phyloP scores from a whole-genome alignment of 2,329 filamentous ascomycete species.

The Epichloe sp. region DNA sequence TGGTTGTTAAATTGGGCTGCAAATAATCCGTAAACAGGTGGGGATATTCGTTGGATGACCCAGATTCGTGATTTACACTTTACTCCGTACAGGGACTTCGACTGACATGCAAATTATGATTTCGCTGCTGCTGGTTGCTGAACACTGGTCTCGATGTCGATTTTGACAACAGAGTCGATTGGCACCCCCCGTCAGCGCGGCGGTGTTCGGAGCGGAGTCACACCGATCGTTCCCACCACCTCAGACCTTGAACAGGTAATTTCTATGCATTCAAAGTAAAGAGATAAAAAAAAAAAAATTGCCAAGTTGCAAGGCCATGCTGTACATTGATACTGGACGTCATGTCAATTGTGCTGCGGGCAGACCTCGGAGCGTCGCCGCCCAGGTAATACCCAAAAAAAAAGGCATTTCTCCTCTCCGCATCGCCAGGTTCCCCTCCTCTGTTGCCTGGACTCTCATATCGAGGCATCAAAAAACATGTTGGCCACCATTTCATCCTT shows the following conservation, averaged over 20 bases:
- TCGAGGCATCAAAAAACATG: slow-evolving; percentile 3
- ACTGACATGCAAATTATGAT: too few species aligned
- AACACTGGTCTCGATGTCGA: too few species aligned
- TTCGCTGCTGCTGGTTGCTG: too few species aligned
- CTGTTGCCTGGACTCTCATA: neutral
- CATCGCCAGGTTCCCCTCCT: neutral
- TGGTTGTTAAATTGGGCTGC: too few species aligned
- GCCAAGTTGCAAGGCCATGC: slow-evolving; percentile 6
- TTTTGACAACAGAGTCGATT: too few species aligned
- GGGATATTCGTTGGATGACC: too few species aligned
- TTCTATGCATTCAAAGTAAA: slow-evolving; percentile 5
- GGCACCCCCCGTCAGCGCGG: too few species aligned
- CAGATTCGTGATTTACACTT: too few species aligned
- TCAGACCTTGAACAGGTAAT: neutral
- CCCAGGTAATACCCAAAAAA: neutral
- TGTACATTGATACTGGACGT: slow-evolving; percentile 4
- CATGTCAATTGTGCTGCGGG: neutral
- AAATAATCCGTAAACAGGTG: too few species aligned
- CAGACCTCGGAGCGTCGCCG: neutral
- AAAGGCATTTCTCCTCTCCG: neutral
- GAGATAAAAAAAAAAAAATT: neutral
- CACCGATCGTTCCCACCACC: too few species aligned
- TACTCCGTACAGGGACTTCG: too few species aligned
- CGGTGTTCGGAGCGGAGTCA: too few species aligned
- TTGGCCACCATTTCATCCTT: neutral